Evolutionary conservation across 2,329 filamentous ascomycete species (phyloP), one percentile per base, ranked within the genome.

Genomic region (Claviceps quebecensis): DNA sequence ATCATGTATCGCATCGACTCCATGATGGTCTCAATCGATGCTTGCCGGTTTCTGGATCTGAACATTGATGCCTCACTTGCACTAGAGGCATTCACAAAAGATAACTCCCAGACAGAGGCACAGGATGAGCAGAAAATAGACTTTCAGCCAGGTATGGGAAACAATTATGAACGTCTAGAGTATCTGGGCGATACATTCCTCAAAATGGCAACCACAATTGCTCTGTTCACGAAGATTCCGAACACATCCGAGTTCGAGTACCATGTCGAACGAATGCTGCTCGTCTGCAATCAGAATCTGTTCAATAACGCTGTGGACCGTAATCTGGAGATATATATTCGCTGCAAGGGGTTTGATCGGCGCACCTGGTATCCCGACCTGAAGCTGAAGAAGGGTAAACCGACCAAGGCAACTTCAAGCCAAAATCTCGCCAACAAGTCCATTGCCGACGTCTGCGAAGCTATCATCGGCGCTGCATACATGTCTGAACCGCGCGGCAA

Each of bases 191-290:
- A 98, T 64, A 86, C 84, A 37, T 95, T 96, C 60, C 74, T 98
- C 53, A 98, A 98, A 67, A 91, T 96, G 83, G 87, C 87, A 11
- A 96, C 91, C 0, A 91, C 90, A 0, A 89, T 98, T 50, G 83
- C 89, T 0, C 73, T 95, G 0, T 97, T 86, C 62, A 84, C 84
- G 1, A 75, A 81, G 29, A 81, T 86, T 19, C 87, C 88, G 0
- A 78, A 86, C 47, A 80, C 85, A 55, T 81, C 88, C 56, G 93
- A 98, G 61, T 94, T 83, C 47, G 81, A 87, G 52, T 93, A 87
- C 58, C 93, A 98, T 61, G 86, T 95, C 7, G 83, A 88, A 58
- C 83, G 93, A 16, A 97, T 97, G 91, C 63, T 84, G 19, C 76
- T 97, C 59, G 76, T 97, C 16, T 95, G 88, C 75, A 98, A 98